Conservation (phyloP, 129 eudicot species). For the Centrapalus pauciflorus region DNA sequence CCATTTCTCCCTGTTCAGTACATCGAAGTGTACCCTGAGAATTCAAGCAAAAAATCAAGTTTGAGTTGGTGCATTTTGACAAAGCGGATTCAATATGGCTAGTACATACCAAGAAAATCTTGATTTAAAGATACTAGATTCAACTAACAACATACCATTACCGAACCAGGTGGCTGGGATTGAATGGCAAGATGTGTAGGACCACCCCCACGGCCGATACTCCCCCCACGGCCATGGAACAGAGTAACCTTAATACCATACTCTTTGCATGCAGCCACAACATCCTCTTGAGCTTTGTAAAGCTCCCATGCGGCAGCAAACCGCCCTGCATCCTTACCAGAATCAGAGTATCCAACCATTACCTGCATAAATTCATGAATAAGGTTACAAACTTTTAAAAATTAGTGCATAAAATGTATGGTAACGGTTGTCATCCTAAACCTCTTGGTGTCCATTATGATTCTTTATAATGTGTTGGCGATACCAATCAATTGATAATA, state of each 20-base stretch:
- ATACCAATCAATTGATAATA: conserved; percentile 86
- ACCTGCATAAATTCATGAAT: conserved; percentile 41
- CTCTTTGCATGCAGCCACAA: conserved; percentile 86
- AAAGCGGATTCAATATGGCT: no score
- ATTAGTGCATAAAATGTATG: not conserved
- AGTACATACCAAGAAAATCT: no score
- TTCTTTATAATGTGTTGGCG: conserved; percentile 64
- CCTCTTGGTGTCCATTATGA: conserved; percentile 93
- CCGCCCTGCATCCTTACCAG: conserved; percentile 97
- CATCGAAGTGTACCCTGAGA: conserved; percentile 85
- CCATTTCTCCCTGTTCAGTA: conserved; percentile 99
- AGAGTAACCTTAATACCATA: conserved; percentile 73
- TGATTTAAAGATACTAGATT: no score
- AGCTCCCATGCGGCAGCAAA: conserved; percentile 99
- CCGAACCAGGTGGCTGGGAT: conserved; percentile 99
- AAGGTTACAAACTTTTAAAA: not conserved
- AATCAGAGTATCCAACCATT: conserved; percentile 97
- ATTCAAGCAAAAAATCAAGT: conserved; percentile 27
- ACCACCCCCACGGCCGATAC: conserved; percentile 97
- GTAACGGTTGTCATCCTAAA: no score
- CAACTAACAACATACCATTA: conserved; percentile 53
- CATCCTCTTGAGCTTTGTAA: conserved; percentile 96
- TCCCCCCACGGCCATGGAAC: conserved; percentile 97
- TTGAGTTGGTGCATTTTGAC: no score
- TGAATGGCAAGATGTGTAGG: conserved; percentile 97